These are phyloP conservation scores for Leishmania martiniquensis DNA, from an alignment of 208 protist genomes.

Conservation along the genomic window DNA sequence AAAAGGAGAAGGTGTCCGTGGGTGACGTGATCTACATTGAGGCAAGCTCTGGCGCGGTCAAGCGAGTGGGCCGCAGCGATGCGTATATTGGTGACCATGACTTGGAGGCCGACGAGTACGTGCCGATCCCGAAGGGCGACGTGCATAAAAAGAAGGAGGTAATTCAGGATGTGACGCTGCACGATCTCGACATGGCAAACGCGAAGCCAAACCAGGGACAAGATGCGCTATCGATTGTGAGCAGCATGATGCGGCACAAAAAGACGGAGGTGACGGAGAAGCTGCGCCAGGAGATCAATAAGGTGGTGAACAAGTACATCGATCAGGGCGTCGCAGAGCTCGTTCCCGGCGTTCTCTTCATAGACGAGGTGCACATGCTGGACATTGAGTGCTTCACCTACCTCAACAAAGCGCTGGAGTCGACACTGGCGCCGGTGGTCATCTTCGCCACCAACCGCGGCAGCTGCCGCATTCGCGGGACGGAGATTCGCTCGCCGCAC, in stretches of 20 bases:
- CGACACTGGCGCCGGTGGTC: constrained; percentile 99
- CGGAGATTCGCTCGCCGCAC: constrained; percentile 98
- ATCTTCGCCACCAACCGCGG: constrained; percentile 99
- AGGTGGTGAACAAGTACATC: constrained; percentile 99
- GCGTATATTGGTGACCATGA: constrained; percentile 97
- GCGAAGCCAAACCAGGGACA: constrained; percentile 97
- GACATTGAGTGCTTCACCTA: constrained; percentile 99
- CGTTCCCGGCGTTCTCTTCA: constrained; percentile 99
- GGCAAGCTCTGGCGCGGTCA: constrained; percentile 97
- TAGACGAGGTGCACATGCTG: constrained; percentile 99
- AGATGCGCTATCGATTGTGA: constrained; percentile 98
- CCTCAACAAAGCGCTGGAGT: constrained; percentile 99
- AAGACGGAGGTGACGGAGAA: constrained; percentile 99
- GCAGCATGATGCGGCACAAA: constrained; percentile 98
- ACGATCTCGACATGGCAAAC: constrained; percentile 99
- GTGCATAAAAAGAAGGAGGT: constrained; percentile 99
- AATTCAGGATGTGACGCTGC: constrained; percentile 99
- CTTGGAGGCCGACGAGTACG: constrained; percentile 99
- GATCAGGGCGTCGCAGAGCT: constrained; percentile 99
- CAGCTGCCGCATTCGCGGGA: constrained; percentile 96
- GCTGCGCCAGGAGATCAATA: constrained; percentile 99
- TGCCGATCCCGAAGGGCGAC: constrained; percentile 99
- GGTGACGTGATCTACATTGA: constrained; percentile 99
- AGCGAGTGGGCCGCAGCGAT: constrained; percentile 96
- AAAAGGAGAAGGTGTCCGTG: constrained; percentile 98